Conservation (phyloP, 2,329 filamentous ascomycete species). For the Ceratocystis albifundus region DNA sequence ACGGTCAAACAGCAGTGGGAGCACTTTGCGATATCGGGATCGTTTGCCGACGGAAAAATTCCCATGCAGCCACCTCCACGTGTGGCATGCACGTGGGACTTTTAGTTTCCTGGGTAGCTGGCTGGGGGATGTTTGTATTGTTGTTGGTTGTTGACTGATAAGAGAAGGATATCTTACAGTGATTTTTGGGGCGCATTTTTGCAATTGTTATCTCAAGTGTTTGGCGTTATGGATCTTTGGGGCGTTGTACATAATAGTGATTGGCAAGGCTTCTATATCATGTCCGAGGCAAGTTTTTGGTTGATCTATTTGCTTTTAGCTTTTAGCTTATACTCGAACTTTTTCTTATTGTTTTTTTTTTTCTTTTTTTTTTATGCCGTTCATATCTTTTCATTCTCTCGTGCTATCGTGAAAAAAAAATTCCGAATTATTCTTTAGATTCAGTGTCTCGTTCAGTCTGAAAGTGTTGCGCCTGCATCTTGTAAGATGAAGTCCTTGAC, state of each 20-base stretch:
- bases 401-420: too few species aligned
- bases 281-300: not conserved
- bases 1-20: constrained; percentile 52
- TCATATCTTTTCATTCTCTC: too few species aligned
- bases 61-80: constrained; percentile 66
- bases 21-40: constrained; percentile 51
- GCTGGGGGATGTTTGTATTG: not conserved
- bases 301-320: not conserved
- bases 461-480: too few species aligned
- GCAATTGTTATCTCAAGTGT: not conserved
- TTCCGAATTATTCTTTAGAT: too few species aligned
- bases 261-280: not conserved
- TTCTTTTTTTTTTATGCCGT: too few species aligned
- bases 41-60: constrained; percentile 59
- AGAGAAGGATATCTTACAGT: not conserved
- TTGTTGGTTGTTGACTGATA: not conserved
- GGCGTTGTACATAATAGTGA: not conserved
- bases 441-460: too few species aligned
- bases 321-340: too few species aligned
- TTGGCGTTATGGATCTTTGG: constrained; percentile 11
- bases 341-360: too few species aligned
- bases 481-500: not conserved
- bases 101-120: constrained; percentile 36
- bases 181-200: constrained; percentile 17
- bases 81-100: constrained; percentile 64